These are phyloP conservation scores for Ichthyophthirius multifiliis DNA, from an alignment of 169 alveolate species.

Conservation along the genomic window DNA sequence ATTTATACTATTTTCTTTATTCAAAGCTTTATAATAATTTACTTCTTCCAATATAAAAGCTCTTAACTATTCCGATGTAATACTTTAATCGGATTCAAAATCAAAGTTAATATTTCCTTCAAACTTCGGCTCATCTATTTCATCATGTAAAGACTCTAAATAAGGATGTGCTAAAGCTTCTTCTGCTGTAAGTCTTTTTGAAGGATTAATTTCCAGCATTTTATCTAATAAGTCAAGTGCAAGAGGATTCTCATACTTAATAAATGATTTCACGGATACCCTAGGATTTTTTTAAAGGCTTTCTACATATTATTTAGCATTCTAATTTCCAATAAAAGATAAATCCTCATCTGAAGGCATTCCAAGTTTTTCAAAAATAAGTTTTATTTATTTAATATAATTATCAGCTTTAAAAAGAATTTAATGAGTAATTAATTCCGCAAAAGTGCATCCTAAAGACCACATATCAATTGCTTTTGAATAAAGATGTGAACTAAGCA, in stretches of 20 bases:
- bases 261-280: slow-evolving; percentile 34
- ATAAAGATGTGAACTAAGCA: slow-evolving; percentile 75
- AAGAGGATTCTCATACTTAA: slow-evolving; percentile 60
- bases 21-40: slow-evolving; percentile 23
- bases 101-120: slow-evolving; percentile 41
- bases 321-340: slow-evolving; percentile 47
- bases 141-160: slow-evolving; percentile 42
- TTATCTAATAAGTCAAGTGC: slow-evolving; percentile 91
- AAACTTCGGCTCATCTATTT: slow-evolving; percentile 51
- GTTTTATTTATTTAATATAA: slow-evolving; percentile 66
- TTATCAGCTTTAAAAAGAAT: slow-evolving; percentile 70
- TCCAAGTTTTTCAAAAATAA: slow-evolving; percentile 58
- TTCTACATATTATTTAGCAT: slow-evolving; percentile 58
- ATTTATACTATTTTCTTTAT: not conserved
- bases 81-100: slow-evolving; percentile 47
- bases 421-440: slow-evolving; percentile 62
- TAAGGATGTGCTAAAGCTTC: slow-evolving; percentile 94
- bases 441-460: slow-evolving; percentile 81
- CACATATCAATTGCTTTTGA: slow-evolving; percentile 77
- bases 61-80: slow-evolving; percentile 20
- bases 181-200: slow-evolving; percentile 92
- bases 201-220: slow-evolving; percentile 93
- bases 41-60: slow-evolving; percentile 43
- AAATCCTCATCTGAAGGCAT: slow-evolving; percentile 60
- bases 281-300: slow-evolving; percentile 34